These are phyloP conservation scores for Penicillium paradoxum DNA, from an alignment of 495 filamentous ascomycete genomes.

Conservation along the genomic window DNA sequence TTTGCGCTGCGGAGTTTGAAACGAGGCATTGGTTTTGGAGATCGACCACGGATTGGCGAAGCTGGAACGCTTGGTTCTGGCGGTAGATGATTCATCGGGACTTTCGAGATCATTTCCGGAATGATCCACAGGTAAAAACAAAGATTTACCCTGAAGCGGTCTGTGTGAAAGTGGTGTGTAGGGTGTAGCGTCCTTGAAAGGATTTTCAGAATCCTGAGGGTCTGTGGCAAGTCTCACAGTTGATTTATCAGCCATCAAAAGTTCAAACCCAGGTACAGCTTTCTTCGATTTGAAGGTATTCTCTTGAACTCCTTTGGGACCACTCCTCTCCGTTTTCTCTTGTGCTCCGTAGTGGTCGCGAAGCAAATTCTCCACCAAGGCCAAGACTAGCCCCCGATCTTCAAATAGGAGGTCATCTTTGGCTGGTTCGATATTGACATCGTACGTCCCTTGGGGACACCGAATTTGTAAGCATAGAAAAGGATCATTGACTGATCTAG, in stretches of 20 bases:
- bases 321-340: neutral
- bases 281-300: neutral
- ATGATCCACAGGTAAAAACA: neutral
- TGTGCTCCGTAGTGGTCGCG: slow-evolving; percentile 49
- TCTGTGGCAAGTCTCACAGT: neutral
- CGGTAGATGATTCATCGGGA: neutral
- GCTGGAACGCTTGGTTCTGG: neutral
- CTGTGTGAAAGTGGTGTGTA: neutral
- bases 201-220: neutral
- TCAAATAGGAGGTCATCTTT: slow-evolving; percentile 87
- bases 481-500: slow-evolving; percentile 46
- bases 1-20: slow-evolving; percentile 8
- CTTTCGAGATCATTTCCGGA: neutral
- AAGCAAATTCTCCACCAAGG: slow-evolving; percentile 53
- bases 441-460: slow-evolving; percentile 70
- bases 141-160: too few relatives aligned
- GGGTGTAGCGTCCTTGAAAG: neutral
- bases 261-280: slow-evolving; percentile 10
- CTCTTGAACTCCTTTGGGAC: slow-evolving; percentile 4
- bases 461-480: slow-evolving; percentile 71
- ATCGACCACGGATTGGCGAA: slow-evolving; percentile 33
- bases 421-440: slow-evolving; percentile 82
- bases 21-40: slow-evolving; percentile 22
- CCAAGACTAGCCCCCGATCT: slow-evolving; percentile 50
- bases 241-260: slow-evolving; percentile 23